Evolutionary conservation across 2,329 filamentous ascomycete species (phyloP), one percentile per base, ranked within the genome.

Genomic region (Fusarium sarcochroum): DNA sequence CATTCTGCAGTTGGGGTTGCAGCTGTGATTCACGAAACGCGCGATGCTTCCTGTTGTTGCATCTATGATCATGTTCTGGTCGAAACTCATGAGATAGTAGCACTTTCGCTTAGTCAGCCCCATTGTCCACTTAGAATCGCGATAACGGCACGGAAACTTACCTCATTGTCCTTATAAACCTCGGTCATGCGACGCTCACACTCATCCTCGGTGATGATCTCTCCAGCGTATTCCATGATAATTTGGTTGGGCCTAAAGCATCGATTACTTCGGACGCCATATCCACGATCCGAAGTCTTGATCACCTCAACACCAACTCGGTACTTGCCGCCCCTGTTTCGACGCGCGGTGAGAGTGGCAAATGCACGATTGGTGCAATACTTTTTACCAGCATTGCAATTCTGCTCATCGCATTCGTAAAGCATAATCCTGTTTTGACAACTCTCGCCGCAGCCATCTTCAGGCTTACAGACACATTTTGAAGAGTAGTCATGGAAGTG

Each of bases 51-150:
- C 96, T 57, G 93, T 93, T 27, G 94, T 98, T 34, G 95, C 96
- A 82, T 99, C 96, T 69, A 99, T 97, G 74, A 98, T 97, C 90
- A 98, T 96, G 79, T 97, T 96, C 79, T 98, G 94, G 76, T 98
- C 94, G 77, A 98, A 98, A 57, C 93, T 94, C 96, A 99, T 99
- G 49, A 99, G 85, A 79, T 99, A 99, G 80, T 97, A 98, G 80
- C 94, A 97, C 93, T 97, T 40, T 72, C 97, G 20, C 37, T 63
- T 56, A 56, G 59, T 72, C 51, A 64, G 41, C 46, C 21, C 40
- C 44, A 8, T 18, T 49, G 42, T 58, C 58, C 40, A 47, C 58
- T 58, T 23, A 27, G 27, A 23, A 53, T 23, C 34, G 32, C 27
- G 20, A 51, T n/a, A 38, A n/a, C 14, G 6, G 25, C 46, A 32